Evolutionary conservation across 176 grass and related monocot genomes (phyloP), one percentile per base, ranked within the genome.

Genomic region (Ensete ventricosum): DNA sequence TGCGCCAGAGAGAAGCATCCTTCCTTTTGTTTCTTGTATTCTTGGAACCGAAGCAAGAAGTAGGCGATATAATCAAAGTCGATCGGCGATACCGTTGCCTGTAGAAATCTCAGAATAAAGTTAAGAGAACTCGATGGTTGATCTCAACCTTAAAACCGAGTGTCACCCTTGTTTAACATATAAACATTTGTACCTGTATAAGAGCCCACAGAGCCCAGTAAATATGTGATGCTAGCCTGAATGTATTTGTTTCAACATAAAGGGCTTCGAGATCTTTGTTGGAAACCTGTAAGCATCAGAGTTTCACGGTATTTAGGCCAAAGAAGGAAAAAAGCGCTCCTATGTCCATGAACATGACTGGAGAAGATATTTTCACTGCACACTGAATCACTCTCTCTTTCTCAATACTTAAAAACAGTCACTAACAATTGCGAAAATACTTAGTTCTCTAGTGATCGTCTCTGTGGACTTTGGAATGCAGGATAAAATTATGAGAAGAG

Each of bases 201-300:
- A 98, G 86, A 80, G 82, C 95, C 95, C 95, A 98, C 53, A 98
- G 50, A 58, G 90, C 90, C 90, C 95, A 98, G 73, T 91, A 98
- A 64, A 94, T 69, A 43, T 98, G 95, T 2, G 90, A 94, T 71
- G 90, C 90, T 68, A 98, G 81, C 69, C 90, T 84, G 76, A 82
- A 98, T 9, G 95, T 94, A 83, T 98, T 98, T 74, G 95, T 94
- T 84, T 98, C 95, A 23, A 89, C 62, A 79, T 84, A 90, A 76
- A 98, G 86, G 1, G 78, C 58, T 76, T 98, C 84, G 58, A 98
- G 76, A 78, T 93, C 88, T 80, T 74, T 80, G 63, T 76, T 55
- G 34, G 58, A 78, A 16, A 85, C 90, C 95, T 93, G 69, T 43
- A 14, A 54, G 67, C 51, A 73, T 19, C 11, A 14, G 70, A 71